Conservation (phyloP, 768 basidiomycete species). For the Hericium alpestre region DNA sequence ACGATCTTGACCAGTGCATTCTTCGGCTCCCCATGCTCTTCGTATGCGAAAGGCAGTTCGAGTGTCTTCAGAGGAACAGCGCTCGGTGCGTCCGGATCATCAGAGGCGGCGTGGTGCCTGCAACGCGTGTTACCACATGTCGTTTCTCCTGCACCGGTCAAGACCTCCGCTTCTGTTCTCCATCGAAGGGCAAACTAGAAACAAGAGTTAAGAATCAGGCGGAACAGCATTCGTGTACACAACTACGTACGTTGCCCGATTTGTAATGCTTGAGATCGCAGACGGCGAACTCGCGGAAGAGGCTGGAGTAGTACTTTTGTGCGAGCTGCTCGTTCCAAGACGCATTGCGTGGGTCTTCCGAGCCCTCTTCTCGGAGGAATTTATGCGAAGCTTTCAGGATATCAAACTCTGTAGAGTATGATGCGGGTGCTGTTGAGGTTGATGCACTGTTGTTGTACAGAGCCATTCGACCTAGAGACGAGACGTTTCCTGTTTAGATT, state of each 20-base stretch:
- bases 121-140: slow-evolving; percentile 90
- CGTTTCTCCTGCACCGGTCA: slow-evolving; percentile 74
- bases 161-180: slow-evolving; percentile 86
- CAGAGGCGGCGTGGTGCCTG: slow-evolving; percentile 33
- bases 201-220: background rate
- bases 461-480: background rate
- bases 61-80: slow-evolving; percentile 48
- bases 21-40: slow-evolving; percentile 66
- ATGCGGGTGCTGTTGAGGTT: background rate
- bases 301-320: slow-evolving; percentile 73
- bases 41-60: slow-evolving; percentile 85
- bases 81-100: slow-evolving; percentile 14
- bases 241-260: slow-evolving; percentile 63
- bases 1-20: slow-evolving; percentile 87
- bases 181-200: slow-evolving; percentile 80
- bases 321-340: slow-evolving; percentile 85
- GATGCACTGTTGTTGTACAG: background rate
- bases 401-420: slow-evolving; percentile 49
- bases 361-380: slow-evolving; percentile 41
- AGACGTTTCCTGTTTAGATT: too few species aligned
- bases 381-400: slow-evolving; percentile 66
- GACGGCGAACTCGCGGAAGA: slow-evolving; percentile 87
- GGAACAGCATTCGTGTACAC: background rate
- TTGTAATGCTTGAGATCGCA: slow-evolving; percentile 96
- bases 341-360: slow-evolving; percentile 27